Evolutionary conservation across 352 stramenopile genomes (phyloP), one percentile per base, ranked within the genome.

Genomic region (Pelagophyceae sp.): DNA sequence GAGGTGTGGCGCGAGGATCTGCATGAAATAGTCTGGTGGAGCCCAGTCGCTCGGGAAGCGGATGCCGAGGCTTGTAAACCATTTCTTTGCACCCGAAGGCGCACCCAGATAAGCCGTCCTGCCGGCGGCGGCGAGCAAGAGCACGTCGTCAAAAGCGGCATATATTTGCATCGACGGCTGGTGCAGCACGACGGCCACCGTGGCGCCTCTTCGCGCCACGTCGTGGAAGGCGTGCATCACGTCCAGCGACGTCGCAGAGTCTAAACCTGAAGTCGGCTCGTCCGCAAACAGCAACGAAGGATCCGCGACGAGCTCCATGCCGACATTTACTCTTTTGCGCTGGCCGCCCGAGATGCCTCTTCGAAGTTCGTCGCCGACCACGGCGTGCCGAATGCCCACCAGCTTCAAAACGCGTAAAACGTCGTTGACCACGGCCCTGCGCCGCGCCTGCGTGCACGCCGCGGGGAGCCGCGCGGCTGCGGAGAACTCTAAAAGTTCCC

Each of bases 241-340:
- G 61, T 71, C 61, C 3, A 71, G 61, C 3, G 61, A 71, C 3
- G 61, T 71, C 29, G 61, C 61, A 5, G 31, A 45, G 61, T 71
- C 61, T 11, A 71, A n/a, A 2, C 61, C 61, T 2, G 89, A 93
- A 23, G 88, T 93, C 3, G 90, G 89, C 77, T 96, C 90, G 70
- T 96, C 90, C 25, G 91, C 81, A 33, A 96, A 86, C 51, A 96
- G 60, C 0, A 94, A 76, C 65, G 89, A 89, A 27, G 91, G 90
- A 70, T 92, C 86, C 0, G 79, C 85, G 23, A 96, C 80, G 11
- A 96, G 71, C 76, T 92, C 87, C 33, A 91, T 93, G 0, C 87
- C 91, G 51, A 95, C 83, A 15, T 87, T 86, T 1, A 96, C 84
- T 0, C 90, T 82, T 70, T 90, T 90, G 0, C 87, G 78, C 79